phyloP scores from a whole-genome alignment of 2,329 filamentous ascomycete genomes.

The Scleromitrula shiraiana region DNA sequence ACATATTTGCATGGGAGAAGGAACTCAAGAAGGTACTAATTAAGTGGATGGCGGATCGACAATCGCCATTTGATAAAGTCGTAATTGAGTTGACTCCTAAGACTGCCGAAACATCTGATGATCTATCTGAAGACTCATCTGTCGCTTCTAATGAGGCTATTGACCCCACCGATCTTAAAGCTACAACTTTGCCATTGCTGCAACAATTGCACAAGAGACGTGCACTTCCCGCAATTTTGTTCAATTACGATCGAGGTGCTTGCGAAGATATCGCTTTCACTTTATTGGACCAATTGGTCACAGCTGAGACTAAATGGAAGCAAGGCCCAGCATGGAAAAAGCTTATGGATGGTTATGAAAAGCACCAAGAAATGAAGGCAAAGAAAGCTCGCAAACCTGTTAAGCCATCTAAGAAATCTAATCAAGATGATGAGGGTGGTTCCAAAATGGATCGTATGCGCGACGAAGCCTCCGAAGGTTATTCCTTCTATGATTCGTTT shows the following conservation, averaged over 20 bases:
- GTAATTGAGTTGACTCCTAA: constrained; percentile 38
- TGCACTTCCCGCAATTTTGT: constrained; percentile 65
- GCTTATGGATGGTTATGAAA: constrained; percentile 49
- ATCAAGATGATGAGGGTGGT: constrained; percentile 39
- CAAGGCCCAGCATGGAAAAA: constrained; percentile 51
- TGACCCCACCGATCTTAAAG: constrained; percentile 30
- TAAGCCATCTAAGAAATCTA: constrained; percentile 35
- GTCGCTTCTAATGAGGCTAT: constrained; percentile 17
- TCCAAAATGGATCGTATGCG: constrained; percentile 49
- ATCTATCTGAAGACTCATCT: constrained; percentile 9
- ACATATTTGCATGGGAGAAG: constrained; percentile 59
- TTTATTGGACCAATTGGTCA: constrained; percentile 44
- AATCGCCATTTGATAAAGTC: constrained; percentile 36
- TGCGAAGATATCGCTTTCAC: constrained; percentile 53
- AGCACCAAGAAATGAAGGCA: constrained; percentile 42
- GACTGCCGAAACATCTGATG: constrained; percentile 3
- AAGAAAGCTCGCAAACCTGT: constrained; percentile 38
- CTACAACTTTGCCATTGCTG: constrained; percentile 49
- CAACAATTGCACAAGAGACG: constrained; percentile 52
- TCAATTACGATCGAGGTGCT: constrained; percentile 62
- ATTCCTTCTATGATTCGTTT: constrained; percentile 54
- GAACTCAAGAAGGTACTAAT: constrained; percentile 50
- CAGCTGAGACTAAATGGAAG: constrained; percentile 50
- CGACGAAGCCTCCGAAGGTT: constrained; percentile 47
- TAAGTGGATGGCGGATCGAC: constrained; percentile 49